These are phyloP conservation scores for Irpex rosettiformis DNA, from an alignment of 1,284 basidiomycete genomes.

Conservation along the genomic window DNA sequence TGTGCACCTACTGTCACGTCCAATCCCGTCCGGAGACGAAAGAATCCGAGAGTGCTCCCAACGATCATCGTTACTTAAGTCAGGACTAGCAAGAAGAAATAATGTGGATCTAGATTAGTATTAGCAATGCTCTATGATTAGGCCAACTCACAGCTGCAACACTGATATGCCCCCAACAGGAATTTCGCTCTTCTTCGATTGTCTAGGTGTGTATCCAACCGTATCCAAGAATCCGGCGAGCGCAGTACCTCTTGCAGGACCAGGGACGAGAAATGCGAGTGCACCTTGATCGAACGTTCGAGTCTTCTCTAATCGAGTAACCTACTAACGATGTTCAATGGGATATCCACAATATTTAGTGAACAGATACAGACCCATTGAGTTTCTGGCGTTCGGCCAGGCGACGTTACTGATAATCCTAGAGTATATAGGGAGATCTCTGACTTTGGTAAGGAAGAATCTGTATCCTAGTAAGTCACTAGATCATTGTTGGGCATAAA, in stretches of 20 bases:
- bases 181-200: slow-evolving; percentile 36
- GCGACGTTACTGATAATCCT: slow-evolving; percentile 6
- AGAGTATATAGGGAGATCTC: slow-evolving; percentile 25
- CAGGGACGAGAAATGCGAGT: slow-evolving; percentile 38
- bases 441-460: slow-evolving; percentile 26
- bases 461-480: slow-evolving; percentile 13
- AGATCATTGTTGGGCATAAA: neutral
- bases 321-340: slow-evolving; percentile 23
- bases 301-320: slow-evolving; percentile 31
- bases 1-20: slow-evolving; percentile 27
- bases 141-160: slow-evolving; percentile 47
- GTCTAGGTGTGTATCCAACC: slow-evolving; percentile 35
- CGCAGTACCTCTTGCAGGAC: slow-evolving; percentile 26
- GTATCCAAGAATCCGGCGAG: slow-evolving; percentile 43
- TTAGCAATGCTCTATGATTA: neutral
- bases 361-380: slow-evolving; percentile 28
- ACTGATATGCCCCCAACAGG: slow-evolving; percentile 47
- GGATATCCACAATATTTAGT: neutral
- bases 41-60: slow-evolving; percentile 49
- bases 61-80: slow-evolving; percentile 45
- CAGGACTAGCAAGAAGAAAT: slow-evolving; percentile 43
- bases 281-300: slow-evolving; percentile 39
- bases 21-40: slow-evolving; percentile 36
- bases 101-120: neutral
- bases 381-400: neutral